Evolutionary conservation across 148 eudicot species (phyloP).

Genomic region (Selenicereus undatus): DNA sequence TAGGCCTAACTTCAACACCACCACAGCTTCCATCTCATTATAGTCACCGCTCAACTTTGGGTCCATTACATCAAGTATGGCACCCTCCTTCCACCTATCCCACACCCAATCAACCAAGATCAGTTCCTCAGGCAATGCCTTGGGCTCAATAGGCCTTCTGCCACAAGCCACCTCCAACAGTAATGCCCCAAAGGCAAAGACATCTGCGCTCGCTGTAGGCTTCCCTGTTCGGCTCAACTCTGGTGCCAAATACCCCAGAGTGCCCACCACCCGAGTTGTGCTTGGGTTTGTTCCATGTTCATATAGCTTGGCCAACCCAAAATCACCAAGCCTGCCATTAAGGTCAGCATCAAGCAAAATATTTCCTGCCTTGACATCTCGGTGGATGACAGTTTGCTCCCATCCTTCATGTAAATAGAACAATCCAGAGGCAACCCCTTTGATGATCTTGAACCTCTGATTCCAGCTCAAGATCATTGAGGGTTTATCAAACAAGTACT

Average conservation of each 20-base stretch:
- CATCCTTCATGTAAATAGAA: slow-evolving; percentile 75
- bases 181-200: slow-evolving; percentile 84
- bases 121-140: slow-evolving; percentile 67
- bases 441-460: slow-evolving; percentile 63
- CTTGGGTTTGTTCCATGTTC: slow-evolving; percentile 65
- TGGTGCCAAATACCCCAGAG: slow-evolving; percentile 83
- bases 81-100: slow-evolving; percentile 60
- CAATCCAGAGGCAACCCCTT: slow-evolving; percentile 74
- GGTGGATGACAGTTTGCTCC: slow-evolving; percentile 81
- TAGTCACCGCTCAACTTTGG: slow-evolving; percentile 50
- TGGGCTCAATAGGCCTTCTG: slow-evolving; percentile 68
- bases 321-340: slow-evolving; percentile 70
- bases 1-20: slow-evolving; percentile 59
- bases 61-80: slow-evolving; percentile 57
- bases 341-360: slow-evolving; percentile 60
- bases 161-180: slow-evolving; percentile 80
- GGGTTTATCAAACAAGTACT: slow-evolving; percentile 47
- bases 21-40: slow-evolving; percentile 47
- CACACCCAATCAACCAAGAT: slow-evolving; percentile 81
- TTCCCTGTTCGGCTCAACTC: slow-evolving; percentile 79
- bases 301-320: slow-evolving; percentile 73
- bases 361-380: slow-evolving; percentile 79
- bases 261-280: slow-evolving; percentile 80
- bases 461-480: slow-evolving; percentile 49
- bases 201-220: slow-evolving; percentile 75